These are phyloP conservation scores for Calocera cornea DNA, from an alignment of 768 basidiomycete species.

Conservation along the genomic window DNA sequence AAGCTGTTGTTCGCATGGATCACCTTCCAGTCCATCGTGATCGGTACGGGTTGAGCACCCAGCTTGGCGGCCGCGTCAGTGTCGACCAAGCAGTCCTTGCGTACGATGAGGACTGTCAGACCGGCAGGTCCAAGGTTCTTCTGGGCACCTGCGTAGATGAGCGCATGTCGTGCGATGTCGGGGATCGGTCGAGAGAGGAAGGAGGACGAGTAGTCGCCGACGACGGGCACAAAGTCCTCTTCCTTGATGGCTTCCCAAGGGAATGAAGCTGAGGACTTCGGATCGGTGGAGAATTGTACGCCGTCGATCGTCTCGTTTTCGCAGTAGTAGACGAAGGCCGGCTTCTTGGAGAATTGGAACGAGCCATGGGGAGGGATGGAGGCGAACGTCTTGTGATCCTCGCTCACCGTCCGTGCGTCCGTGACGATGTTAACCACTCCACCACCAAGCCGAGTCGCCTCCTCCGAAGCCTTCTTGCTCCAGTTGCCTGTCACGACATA, in stretches of 20 bases:
- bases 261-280: slow-evolving; percentile 49
- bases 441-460: slow-evolving; percentile 57
- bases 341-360: slow-evolving; percentile 64
- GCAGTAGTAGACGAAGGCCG: slow-evolving; percentile 93
- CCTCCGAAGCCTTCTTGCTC: slow-evolving; percentile 74
- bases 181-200: slow-evolving; percentile 94
- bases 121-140: slow-evolving; percentile 97
- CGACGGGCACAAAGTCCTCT: slow-evolving; percentile 49
- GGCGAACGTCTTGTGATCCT: slow-evolving; percentile 58
- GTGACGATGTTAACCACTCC: slow-evolving; percentile 55
- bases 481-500: slow-evolving; percentile 89
- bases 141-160: slow-evolving; percentile 94
- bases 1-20: slow-evolving; percentile 62
- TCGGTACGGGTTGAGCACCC: slow-evolving; percentile 62
- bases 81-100: slow-evolving; percentile 87
- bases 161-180: slow-evolving; percentile 71
- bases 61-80: slow-evolving; percentile 63
- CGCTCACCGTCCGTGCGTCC: slow-evolving; percentile 49
- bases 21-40: slow-evolving; percentile 69
- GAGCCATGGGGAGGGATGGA: slow-evolving; percentile 59
- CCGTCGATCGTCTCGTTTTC: slow-evolving; percentile 99
- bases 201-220: slow-evolving; percentile 90
- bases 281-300: slow-evolving; percentile 62
- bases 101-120: slow-evolving; percentile 81
- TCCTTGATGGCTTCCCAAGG: slow-evolving; percentile 62